These are phyloP conservation scores for Termitomyces sp. DNA, from an alignment of 768 basidiomycete genomes.

Conservation along the genomic window DNA sequence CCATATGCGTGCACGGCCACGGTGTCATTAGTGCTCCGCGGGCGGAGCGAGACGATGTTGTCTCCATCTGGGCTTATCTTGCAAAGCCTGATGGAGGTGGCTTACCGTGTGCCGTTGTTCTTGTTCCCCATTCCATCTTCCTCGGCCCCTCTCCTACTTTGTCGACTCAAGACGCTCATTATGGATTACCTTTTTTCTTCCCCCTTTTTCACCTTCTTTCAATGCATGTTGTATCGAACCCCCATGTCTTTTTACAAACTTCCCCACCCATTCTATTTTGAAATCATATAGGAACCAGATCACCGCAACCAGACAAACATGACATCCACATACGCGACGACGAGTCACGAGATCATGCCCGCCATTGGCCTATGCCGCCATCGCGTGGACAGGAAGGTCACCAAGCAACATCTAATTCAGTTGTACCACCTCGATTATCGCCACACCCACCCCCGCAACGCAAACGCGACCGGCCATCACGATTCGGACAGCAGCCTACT, in stretches of 20 bases:
- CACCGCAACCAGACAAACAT: conserved; percentile 32
- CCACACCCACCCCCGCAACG: conserved; percentile 9
- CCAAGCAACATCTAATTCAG: not conserved
- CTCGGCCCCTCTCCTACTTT: conserved; percentile 25
- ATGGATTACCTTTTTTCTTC: conserved; percentile 35
- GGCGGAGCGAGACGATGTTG: conserved; percentile 16
- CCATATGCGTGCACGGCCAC: conserved; percentile 31
- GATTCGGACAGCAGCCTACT: conserved; percentile 19
- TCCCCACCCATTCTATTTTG: conserved; percentile 25
- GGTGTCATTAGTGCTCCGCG: conserved; percentile 22
- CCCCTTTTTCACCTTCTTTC: conserved; percentile 26
- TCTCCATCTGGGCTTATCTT: conserved; percentile 10
- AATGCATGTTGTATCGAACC: conserved; percentile 20
- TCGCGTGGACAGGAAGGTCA: conserved; percentile 4
- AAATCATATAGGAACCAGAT: conserved; percentile 46
- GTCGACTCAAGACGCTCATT: conserved; percentile 38
- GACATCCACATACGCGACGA: conserved; percentile 16
- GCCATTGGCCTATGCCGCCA: not conserved
- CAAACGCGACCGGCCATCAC: conserved; percentile 18
- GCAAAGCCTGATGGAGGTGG: conserved; percentile 21
- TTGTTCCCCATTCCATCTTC: conserved; percentile 20
- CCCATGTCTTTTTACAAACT: conserved; percentile 18
- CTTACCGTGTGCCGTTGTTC: conserved; percentile 22
- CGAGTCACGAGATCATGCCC: not conserved
- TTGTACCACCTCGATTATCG: conserved; percentile 3